Evolutionary conservation across 2,329 filamentous ascomycete genomes (phyloP).

Genomic region (Trichoderma sp.): DNA sequence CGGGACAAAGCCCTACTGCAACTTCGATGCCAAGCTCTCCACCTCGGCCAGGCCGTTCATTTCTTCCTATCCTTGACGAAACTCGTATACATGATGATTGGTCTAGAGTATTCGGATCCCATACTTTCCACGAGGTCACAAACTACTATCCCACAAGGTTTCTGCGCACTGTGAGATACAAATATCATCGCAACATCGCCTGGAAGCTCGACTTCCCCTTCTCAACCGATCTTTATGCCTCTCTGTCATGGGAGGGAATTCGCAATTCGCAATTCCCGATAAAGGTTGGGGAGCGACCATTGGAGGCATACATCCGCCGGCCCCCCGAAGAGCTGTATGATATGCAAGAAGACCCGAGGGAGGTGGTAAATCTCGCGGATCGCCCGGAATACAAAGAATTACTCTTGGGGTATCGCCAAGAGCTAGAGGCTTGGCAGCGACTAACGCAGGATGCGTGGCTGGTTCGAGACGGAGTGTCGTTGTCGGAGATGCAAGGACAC

Average conservation of each 20-base stretch:
- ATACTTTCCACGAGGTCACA: constrained; percentile 14
- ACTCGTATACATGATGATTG: background rate
- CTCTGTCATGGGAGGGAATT: constrained; percentile 14
- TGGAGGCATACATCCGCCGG: constrained; percentile 12
- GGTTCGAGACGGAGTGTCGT: constrained; percentile 6
- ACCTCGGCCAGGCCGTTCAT: constrained; percentile 1
- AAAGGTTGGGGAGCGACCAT: constrained; percentile 6
- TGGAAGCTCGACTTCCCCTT: constrained; percentile 20
- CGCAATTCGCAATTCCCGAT: background rate
- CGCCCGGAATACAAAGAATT: background rate
- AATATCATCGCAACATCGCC: constrained; percentile 19
- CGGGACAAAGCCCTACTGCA: background rate
- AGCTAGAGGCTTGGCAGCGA: constrained; percentile 9
- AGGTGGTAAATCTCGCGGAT: constrained; percentile 2
- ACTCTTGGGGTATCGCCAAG: background rate
- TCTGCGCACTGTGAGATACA: constrained; percentile 7
- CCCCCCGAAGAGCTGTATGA: constrained; percentile 14
- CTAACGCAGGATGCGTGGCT: constrained; percentile 9
- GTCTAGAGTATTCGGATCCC: background rate
- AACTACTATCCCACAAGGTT: constrained; percentile 18
- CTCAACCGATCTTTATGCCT: constrained; percentile 11
- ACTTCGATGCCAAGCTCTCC: background rate
- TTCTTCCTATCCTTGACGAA: constrained; percentile 12
- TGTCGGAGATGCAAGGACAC: constrained; percentile 16
- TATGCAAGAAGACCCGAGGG: constrained; percentile 5